Base-by-base conservation (phyloP, 139 green algal genomes). In the Chlorella ohadii region DNA sequence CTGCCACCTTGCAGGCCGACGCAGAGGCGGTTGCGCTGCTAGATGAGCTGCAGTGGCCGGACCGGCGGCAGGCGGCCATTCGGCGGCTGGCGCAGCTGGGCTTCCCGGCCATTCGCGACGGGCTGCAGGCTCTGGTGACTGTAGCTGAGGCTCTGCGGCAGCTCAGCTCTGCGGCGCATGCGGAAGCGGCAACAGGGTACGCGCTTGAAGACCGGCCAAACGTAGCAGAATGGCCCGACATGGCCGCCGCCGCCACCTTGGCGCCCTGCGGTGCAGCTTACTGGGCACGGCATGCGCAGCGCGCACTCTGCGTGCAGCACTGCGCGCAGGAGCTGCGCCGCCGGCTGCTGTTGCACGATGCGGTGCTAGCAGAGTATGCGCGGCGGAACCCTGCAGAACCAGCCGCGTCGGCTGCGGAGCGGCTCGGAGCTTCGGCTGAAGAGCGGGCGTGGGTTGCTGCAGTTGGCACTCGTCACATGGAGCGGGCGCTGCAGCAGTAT, bases 251-350 rank as follows among this genome's bases (percentile, higher is more conserved):
- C 3, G 34, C 36, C 4, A 59, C 76, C 4, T 59, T 59, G 2
- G 56, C 76, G 23, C 76, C 76, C 36, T 82, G 76, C 36, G 38
- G 57, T 16, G 27, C 36, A 6, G 33, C 76, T 11, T 82, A 82
- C 76, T 82, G 76, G 76, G 57, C 76, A 0, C 76, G 59, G 36
- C 22, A 13, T 4, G 38, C 31, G 28, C 59, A 72, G 23, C 25
- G 31, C 19, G 76, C 72, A 36, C 59, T 82, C 7, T 16, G n/a
- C 15, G 57, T 68, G 74, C 74, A 36, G 55, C 56, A 81, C 56
- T 57, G 74, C 12, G 74, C 56, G n/a, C 23, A 68, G 1, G 33
- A 51, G 33, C 33, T 81, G 74, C 74, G 74, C 56, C 9, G 22
- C 33, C 20, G 28, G 2, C 23, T 39, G 6, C 33, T 23, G 55